Conservation (phyloP, 2,329 filamentous ascomycete species). For the Cadophora gregata region DNA sequence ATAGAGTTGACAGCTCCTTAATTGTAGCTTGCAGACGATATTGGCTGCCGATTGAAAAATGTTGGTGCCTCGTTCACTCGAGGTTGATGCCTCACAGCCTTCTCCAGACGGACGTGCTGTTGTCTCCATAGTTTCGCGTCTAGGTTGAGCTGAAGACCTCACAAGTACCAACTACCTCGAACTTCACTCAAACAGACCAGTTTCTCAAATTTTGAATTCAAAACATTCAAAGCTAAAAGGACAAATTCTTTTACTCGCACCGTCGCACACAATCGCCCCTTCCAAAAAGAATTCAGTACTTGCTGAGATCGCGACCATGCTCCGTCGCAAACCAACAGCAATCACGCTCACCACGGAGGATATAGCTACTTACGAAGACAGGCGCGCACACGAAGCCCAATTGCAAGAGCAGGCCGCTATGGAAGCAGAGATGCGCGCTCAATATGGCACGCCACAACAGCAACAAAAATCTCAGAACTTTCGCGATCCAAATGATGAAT, state of each 20-base stretch:
- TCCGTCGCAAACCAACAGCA: constrained; percentile 70
- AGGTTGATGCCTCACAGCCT: constrained; percentile 29
- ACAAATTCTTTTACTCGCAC: neutral
- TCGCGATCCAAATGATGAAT: constrained; percentile 35
- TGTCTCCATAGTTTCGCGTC: neutral
- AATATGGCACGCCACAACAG: constrained; percentile 33
- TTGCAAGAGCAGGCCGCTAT: constrained; percentile 36
- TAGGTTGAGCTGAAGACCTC: neutral
- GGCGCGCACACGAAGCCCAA: constrained; percentile 51
- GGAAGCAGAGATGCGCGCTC: constrained; percentile 36
- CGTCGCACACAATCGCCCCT: neutral
- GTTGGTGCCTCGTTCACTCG: constrained; percentile 30
- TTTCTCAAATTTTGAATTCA: neutral
- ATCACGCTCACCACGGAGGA: constrained; percentile 74
- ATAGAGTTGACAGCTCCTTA: constrained; percentile 17
- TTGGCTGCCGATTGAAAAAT: constrained; percentile 10
- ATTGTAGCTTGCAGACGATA: constrained; percentile 6
- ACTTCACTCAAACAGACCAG: neutral
- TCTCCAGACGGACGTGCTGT: neutral
- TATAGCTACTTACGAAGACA: constrained; percentile 72
- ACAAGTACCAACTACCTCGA: neutral
- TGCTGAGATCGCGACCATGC: constrained; percentile 53
- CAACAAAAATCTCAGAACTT: constrained; percentile 29
- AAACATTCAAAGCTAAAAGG: neutral
- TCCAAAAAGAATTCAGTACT: neutral